Evolutionary conservation across 1,139 yeast species (phyloP).

Genomic region (Saccharomyces pastorianus): DNA sequence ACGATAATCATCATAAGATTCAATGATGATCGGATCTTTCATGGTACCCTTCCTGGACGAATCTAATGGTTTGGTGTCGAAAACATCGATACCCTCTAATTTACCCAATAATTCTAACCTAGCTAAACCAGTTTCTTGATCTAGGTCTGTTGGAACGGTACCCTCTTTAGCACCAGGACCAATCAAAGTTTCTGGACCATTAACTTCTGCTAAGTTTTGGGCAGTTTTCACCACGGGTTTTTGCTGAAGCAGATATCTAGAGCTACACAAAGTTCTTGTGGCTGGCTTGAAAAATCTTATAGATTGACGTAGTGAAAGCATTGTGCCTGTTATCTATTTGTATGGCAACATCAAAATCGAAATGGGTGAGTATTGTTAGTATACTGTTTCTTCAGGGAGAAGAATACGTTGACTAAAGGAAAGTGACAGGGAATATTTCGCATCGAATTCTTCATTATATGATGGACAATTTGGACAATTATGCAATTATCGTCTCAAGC

Average conservation of each 20-base stretch:
- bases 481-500: neutral
- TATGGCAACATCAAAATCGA: neutral
- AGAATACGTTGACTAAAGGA: neutral
- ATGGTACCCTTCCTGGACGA: conserved; percentile 85
- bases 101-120: conserved; percentile 93
- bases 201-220: conserved; percentile 61
- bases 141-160: conserved; percentile 83
- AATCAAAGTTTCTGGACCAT: conserved; percentile 70
- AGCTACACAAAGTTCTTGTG: conserved; percentile 25
- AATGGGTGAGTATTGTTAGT: neutral
- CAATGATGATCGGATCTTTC: conserved; percentile 78
- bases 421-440: neutral
- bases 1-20: conserved; percentile 87
- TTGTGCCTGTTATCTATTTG: conserved; percentile 5
- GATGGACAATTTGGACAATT: neutral
- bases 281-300: conserved; percentile 23
- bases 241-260: conserved; percentile 21
- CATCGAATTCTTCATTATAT: neutral
- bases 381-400: neutral
- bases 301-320: conserved; percentile 25
- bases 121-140: conserved; percentile 97
- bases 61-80: conserved; percentile 84
- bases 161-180: conserved; percentile 86
- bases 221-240: conserved; percentile 51
- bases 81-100: conserved; percentile 90